These are phyloP conservation scores for Fusarium albidum DNA, from an alignment of 2,329 filamentous ascomycete species.

Conservation along the genomic window DNA sequence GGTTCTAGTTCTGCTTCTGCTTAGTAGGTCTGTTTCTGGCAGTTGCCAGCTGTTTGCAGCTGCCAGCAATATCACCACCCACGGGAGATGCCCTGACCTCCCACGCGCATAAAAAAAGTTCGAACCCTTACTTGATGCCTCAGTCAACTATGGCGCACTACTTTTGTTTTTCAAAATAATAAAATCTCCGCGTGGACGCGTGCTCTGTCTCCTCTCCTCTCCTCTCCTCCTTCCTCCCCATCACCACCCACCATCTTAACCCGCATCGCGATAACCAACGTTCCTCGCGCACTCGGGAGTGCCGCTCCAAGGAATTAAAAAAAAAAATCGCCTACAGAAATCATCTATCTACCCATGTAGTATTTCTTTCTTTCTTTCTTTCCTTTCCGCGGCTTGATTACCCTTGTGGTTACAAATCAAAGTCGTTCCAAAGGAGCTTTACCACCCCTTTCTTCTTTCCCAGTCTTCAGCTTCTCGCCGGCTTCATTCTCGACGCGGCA, in stretches of 20 bases:
- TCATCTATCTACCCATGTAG: background rate
- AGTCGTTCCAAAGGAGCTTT: background rate
- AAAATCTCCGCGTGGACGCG: background rate
- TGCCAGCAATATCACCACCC: slow-evolving; percentile 5
- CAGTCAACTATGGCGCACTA: slow-evolving; percentile 1
- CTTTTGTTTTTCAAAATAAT: background rate
- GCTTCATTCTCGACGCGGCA: background rate
- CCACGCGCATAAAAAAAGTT: background rate
- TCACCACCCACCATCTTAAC: background rate
- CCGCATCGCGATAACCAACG: slow-evolving; percentile 4
- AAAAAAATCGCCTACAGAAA: background rate
- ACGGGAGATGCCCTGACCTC: background rate
- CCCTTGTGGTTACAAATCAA: background rate
- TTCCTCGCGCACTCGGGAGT: slow-evolving; percentile 10
- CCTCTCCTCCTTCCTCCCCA: background rate
- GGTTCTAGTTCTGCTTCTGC: too few species aligned
- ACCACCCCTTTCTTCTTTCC: background rate
- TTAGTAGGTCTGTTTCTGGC: too few species aligned
- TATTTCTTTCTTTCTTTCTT: background rate
- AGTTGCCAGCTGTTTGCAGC: background rate
- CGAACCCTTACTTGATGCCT: slow-evolving; percentile 1
- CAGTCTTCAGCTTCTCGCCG: background rate
- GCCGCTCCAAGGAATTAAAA: slow-evolving; percentile 3
- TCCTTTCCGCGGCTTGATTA: background rate
- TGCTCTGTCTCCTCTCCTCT: background rate